These are phyloP conservation scores for Colletotrichum liaoningense DNA, from an alignment of 2,329 filamentous ascomycete species.

Conservation along the genomic window DNA sequence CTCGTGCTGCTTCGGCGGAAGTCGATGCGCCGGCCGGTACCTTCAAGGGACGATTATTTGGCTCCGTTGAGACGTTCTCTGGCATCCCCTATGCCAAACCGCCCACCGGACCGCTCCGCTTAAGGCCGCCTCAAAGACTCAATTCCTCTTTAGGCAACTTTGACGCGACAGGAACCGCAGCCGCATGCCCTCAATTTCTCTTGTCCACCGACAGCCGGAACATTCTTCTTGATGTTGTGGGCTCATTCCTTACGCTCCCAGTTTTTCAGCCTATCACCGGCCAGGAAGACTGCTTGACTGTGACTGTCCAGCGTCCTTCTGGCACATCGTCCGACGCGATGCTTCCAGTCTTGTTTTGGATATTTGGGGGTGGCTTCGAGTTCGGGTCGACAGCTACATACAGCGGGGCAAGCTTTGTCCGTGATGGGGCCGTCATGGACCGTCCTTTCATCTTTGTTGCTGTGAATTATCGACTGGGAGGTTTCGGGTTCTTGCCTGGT, in stretches of 20 bases:
- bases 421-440: constrained; percentile 56
- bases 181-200: constrained; percentile 79
- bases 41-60: constrained; percentile 59
- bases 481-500: constrained; percentile 80
- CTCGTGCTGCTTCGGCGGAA: constrained; percentile 50
- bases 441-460: constrained; percentile 80
- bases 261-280: constrained; percentile 66
- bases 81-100: constrained; percentile 82
- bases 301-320: constrained; percentile 69
- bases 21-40: constrained; percentile 68
- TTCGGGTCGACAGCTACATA: constrained; percentile 64
- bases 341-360: constrained; percentile 77
- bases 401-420: constrained; percentile 60
- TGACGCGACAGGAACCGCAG: constrained; percentile 67
- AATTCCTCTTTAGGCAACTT: constrained; percentile 68
- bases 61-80: constrained; percentile 74
- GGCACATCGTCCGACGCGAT: constrained; percentile 66
- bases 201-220: constrained; percentile 60
- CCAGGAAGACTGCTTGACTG: constrained; percentile 73
- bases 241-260: constrained; percentile 63
- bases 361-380: constrained; percentile 75
- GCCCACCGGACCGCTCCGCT: constrained; percentile 73
- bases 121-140: constrained; percentile 75
- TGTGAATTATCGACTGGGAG: constrained; percentile 81
- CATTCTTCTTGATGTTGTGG: constrained; percentile 57